These are phyloP conservation scores for Nakazawaea siamensis DNA, from an alignment of 805 yeast genomes.

Conservation along the genomic window DNA sequence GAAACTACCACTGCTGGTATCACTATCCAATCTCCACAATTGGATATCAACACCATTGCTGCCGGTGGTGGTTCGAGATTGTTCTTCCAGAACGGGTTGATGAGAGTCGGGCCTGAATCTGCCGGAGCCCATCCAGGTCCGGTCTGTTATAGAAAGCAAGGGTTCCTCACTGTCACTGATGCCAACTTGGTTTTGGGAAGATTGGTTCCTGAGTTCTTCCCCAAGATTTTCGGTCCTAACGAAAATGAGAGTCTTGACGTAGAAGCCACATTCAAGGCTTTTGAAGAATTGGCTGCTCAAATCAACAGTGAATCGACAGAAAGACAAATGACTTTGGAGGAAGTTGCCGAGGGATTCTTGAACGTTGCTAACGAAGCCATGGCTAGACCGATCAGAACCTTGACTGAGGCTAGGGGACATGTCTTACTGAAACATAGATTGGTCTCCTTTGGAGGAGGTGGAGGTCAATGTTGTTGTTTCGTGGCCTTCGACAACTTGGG, in stretches of 20 bases:
- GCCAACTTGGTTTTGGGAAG: constrained; percentile 73
- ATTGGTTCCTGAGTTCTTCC: constrained; percentile 65
- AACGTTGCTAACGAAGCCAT: constrained; percentile 81
- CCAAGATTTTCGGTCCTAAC: constrained; percentile 75
- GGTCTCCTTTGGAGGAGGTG: constrained; percentile 90
- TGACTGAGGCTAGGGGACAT: constrained; percentile 82
- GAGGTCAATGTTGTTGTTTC: constrained; percentile 83
- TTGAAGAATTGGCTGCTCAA: constrained; percentile 40
- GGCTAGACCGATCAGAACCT: constrained; percentile 83
- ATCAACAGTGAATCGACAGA: constrained; percentile 48
- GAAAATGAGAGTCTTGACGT: constrained; percentile 64
- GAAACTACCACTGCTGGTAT: constrained; percentile 82
- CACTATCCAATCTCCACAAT: constrained; percentile 76
- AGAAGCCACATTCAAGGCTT: constrained; percentile 40
- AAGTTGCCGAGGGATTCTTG: constrained; percentile 74
- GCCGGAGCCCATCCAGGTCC: constrained; percentile 91
- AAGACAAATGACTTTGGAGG: constrained; percentile 42
- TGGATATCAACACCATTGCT: constrained; percentile 76
- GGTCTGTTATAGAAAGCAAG: constrained; percentile 77
- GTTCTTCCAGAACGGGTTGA: constrained; percentile 61
- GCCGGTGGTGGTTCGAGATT: constrained; percentile 79
- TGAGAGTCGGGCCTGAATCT: constrained; percentile 80
- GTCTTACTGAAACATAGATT: constrained; percentile 56
- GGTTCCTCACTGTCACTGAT: constrained; percentile 80
- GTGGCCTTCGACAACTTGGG: constrained; percentile 62